phyloP scores from a whole-genome alignment of 139 green algal genomes.

The Closterium sp. region DNA sequence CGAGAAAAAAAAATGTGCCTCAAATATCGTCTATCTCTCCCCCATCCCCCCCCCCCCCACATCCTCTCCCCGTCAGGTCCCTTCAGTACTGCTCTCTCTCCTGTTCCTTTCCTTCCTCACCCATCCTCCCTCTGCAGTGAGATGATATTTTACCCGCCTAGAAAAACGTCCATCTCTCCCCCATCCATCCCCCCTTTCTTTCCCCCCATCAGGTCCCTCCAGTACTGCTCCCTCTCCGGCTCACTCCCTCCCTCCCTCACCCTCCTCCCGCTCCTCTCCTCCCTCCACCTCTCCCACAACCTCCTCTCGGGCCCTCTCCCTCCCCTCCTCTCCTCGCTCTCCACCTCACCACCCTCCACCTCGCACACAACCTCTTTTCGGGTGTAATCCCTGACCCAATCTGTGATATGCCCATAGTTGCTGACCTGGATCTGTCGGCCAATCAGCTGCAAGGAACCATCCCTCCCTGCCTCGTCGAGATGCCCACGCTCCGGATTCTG shows the following conservation, averaged over 20 bases:
- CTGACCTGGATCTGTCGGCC: background rate
- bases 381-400: background rate
- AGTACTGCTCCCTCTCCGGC: background rate
- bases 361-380: background rate
- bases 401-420: background rate
- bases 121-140: too few species aligned
- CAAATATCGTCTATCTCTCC: too few species aligned
- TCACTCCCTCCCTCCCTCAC: background rate
- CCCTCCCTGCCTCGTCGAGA: background rate
- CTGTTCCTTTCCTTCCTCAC: too few species aligned
- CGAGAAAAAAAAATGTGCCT: too few species aligned
- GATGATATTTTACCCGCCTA: too few species aligned
- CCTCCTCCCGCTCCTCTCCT: background rate
- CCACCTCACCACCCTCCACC: background rate
- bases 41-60: too few species aligned
- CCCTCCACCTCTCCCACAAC: background rate
- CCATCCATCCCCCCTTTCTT: background rate
- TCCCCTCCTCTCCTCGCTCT: background rate
- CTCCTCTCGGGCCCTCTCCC: background rate
- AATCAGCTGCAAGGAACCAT: background rate
- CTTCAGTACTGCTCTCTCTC: too few species aligned
- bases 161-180: too few species aligned
- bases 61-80: too few species aligned
- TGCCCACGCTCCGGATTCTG: background rate
- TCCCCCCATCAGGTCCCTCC: background rate